phyloP scores from a whole-genome alignment of 2,329 filamentous ascomycete genomes.

The Boeremia lycopersici region DNA sequence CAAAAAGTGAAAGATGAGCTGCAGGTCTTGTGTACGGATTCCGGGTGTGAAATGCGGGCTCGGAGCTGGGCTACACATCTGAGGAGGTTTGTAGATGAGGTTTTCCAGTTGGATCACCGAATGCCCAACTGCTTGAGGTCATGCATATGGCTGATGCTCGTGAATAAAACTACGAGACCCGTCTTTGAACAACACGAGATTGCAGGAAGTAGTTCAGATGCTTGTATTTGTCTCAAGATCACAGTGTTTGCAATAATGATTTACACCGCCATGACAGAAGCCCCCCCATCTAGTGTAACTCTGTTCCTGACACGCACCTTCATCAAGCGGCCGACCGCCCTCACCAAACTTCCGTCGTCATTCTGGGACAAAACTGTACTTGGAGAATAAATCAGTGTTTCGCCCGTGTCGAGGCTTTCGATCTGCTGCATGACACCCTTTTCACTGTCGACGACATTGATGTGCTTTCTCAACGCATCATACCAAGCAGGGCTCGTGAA shows the following conservation, averaged over 20 bases:
- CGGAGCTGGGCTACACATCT: no score
- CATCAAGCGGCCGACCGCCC: slow-evolving; percentile 22
- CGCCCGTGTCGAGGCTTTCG: slow-evolving; percentile 54
- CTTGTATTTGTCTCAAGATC: no score
- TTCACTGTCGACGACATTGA: slow-evolving; percentile 47
- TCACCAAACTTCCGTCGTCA: slow-evolving; percentile 16
- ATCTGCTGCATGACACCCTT: slow-evolving; percentile 53
- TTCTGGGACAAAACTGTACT: slow-evolving; percentile 48
- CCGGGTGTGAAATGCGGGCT: no score
- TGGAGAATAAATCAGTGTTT: slow-evolving; percentile 58
- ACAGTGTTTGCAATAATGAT: no score
- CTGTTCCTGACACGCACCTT: slow-evolving; percentile 34
- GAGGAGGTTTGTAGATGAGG: no score
- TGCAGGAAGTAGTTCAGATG: no score
- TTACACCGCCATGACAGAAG: slow-evolving; percentile 67
- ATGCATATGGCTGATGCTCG: no score
- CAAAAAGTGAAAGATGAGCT: slow-evolving; percentile 63
- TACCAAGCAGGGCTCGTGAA: slow-evolving; percentile 73
- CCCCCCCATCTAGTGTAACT: slow-evolving; percentile 38
- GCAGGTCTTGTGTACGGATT: no score
- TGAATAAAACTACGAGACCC: no score
- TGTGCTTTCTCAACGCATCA: slow-evolving; percentile 50
- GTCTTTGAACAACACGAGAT: no score
- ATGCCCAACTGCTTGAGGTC: no score
- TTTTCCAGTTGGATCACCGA: no score